Conservation (phyloP, 1,139 yeast genomes). For the Saccharomyces pastorianus region DNA sequence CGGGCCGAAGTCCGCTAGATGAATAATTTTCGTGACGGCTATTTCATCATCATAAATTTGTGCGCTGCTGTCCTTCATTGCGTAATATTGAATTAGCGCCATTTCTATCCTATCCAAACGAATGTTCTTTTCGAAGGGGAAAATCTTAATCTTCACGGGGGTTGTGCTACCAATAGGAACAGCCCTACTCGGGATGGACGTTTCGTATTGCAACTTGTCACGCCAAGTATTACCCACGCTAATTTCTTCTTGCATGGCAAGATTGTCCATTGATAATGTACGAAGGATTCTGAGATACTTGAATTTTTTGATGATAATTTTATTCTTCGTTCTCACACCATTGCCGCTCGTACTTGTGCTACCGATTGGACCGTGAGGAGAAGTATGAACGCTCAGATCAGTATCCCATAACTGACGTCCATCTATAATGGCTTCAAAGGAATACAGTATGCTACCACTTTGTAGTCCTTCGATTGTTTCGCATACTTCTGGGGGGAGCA, state of each 20-base stretch:
- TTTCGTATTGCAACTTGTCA: slow-evolving; percentile 55
- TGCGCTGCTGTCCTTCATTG: slow-evolving; percentile 35
- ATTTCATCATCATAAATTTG: slow-evolving; percentile 36
- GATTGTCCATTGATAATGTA: slow-evolving; percentile 45
- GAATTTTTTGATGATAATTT: slow-evolving; percentile 16
- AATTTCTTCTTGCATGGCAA: slow-evolving; percentile 47
- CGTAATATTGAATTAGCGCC: slow-evolving; percentile 46
- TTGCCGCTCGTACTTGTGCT: background rate
- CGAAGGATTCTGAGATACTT: slow-evolving; percentile 44
- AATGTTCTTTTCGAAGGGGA: slow-evolving; percentile 56
- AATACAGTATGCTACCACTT: slow-evolving; percentile 50
- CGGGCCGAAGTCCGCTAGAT: slow-evolving; percentile 32
- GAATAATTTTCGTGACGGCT: slow-evolving; percentile 36
- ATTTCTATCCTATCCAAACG: slow-evolving; percentile 41
- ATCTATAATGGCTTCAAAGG: slow-evolving; percentile 47
- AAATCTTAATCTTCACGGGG: slow-evolving; percentile 45
- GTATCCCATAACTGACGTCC: slow-evolving; percentile 33
- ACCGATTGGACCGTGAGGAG: background rate
- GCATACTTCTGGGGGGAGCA: slow-evolving; percentile 51
- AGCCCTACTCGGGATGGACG: slow-evolving; percentile 48
- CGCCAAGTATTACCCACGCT: slow-evolving; percentile 60
- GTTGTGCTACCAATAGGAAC: slow-evolving; percentile 53
- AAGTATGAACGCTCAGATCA: slow-evolving; percentile 1
- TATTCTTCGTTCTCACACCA: slow-evolving; percentile 1
- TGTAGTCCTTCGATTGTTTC: slow-evolving; percentile 63